phyloP scores from a whole-genome alignment of 2,329 filamentous ascomycete species.

The Talaromyces albobiverticillius region DNA sequence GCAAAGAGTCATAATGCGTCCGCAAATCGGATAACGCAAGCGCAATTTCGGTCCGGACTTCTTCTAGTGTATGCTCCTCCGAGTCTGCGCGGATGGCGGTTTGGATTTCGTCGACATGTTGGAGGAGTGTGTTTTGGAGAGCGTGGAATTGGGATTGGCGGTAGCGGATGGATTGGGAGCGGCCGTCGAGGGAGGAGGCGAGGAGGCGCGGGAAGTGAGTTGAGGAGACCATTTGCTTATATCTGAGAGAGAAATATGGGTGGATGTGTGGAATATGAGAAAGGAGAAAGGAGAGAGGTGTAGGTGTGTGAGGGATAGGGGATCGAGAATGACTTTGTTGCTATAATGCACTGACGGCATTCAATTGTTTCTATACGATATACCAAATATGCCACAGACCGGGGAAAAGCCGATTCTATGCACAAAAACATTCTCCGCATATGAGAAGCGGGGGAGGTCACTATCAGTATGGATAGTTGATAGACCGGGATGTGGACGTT shows the following conservation, averaged over 20 bases:
- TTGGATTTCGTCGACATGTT: background rate
- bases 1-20: background rate
- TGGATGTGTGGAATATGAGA: background rate
- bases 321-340: no score
- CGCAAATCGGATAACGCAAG: background rate
- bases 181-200: background rate
- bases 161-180: background rate
- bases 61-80: background rate
- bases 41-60: no score
- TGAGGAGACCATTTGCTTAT: background rate
- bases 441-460: no score
- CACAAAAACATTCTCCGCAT: no score
- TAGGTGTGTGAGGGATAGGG: no score
- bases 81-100: background rate
- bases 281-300: background rate
- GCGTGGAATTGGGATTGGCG: conserved; percentile 6
- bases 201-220: background rate
- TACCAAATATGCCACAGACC: no score
- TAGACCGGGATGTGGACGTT: no score
- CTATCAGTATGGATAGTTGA: no score
- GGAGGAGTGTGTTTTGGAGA: background rate
- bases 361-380: no score
- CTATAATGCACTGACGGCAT: no score
- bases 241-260: no score
- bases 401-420: no score